Base-by-base conservation (phyloP, 2,329 filamentous ascomycete species). In the Fusarium lateritium region DNA sequence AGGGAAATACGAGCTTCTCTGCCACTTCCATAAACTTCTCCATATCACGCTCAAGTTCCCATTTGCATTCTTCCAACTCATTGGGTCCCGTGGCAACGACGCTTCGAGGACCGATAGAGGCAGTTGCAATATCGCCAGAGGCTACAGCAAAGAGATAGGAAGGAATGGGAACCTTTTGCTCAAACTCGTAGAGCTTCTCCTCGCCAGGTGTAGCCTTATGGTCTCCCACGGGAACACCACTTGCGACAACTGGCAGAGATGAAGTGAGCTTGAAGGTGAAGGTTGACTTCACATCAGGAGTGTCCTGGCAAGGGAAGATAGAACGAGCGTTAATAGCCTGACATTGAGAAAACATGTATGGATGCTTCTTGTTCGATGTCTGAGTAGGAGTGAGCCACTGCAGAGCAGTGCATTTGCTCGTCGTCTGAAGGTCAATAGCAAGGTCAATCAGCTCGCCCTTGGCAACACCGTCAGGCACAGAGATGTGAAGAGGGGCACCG, bases 261-360 rank as follows among this genome's bases (percentile, higher is more conserved):
- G 94, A 98, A 26, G 90, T 90, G 76, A 99, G 91, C 75, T 91
- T 92, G 83, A 98, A 98, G 67, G 91, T 90, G 80, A 94, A 94
- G 2, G 94, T 97, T n/a, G 93, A 94, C 84, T 99, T 99, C 75
- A 98, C 92, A 78, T 98, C 95, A 5, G 96, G 96, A 1, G 96
- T 98, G 77, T 99, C 96, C 83, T 98, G 95, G 81, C 95, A 98
- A 8, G 96, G 96, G 79, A 98, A 97, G 65, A 98, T 88, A 47
- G 94, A 97, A 63, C 96, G 90, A 43, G 93, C 94, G 76, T 98
- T 94, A 76, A 98, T 98, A 55, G 95, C 94, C 84, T 99, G 95
- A 79, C 94, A 97, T 83, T 98, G 96, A 44, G 93, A 97, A 83
- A 98, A 98, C 90, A 98, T 95, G 81, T 98, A 98, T 2, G 95